Evolutionary conservation across 2,329 filamentous ascomycete species (phyloP), one percentile per base, ranked within the genome.

Genomic region (Alternaria longipes): DNA sequence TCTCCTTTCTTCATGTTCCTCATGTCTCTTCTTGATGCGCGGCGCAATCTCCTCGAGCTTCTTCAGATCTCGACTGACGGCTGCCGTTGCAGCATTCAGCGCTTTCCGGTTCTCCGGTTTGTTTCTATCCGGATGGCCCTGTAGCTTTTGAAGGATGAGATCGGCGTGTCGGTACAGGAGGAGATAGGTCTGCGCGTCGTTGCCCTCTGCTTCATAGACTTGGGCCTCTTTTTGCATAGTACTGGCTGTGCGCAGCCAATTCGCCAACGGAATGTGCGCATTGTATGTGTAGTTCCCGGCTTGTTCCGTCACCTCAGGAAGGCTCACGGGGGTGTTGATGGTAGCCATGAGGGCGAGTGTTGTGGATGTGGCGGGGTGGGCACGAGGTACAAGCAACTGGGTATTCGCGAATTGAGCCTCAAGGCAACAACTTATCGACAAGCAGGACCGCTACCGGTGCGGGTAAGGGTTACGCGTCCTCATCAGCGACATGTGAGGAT

Each of bases 141-240:
- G 85, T 8, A 99, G 84, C 55, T 90, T 86, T 7, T 92, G 87
- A 28, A 97, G 82, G 24, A 97, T 87, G n/a, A 99, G 88, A 54
- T 90, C 86, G 9, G 93, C 93, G 80, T 97, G 93, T 69, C 95
- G 89, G 76, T 95, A 92, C n/a, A 97, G 87, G 60, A 98, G 88
- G 56, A 97, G 86, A 78, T 97, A 99, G 5, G 94, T 92, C 74
- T 95, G 91, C 70, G 93, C 88, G 66, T 93, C 88, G 79, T 97
- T 94, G 72, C 90, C 90, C 79, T 98, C 94, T 42, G 87, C 86
- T 72, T 95, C 86, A 75, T 97, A 97, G 70, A 94, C 92, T 53
- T 88, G 85, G 20, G 93, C 94, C 86, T 97, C 91, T 79, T 92
- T 90, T 63, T 91, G 85, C 54, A 97, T 82, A 5, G 90, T 91